Evolutionary conservation across 2,329 filamentous ascomycete genomes (phyloP), one percentile per base, ranked within the genome.

Genomic region (Pseudocercospora macadamiae): DNA sequence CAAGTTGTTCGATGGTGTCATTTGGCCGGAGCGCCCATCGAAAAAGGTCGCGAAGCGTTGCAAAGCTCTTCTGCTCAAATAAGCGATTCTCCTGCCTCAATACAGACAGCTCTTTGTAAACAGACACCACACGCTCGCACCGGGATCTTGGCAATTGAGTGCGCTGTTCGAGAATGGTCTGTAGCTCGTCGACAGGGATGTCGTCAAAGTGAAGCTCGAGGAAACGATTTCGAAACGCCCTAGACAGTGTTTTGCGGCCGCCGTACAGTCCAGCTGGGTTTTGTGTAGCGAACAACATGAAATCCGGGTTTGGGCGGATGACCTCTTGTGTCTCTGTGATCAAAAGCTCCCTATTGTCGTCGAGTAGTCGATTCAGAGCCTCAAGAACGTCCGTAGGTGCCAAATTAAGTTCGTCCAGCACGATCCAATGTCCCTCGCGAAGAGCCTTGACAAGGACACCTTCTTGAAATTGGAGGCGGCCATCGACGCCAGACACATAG

Each of bases 31-130:
- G 78, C 3, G 95, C 93, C 95, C 95, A 99, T 66, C 95, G 84
- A 71, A 99, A 99, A 34, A 99, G 80, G 74, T 99, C 95, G 82
- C 95, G 85, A 45, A 99, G 80, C 1, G 95, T 99, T 1, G 96
- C 95, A 74, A 99, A 99, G 72, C 93, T 95, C 75, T 96, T 96
- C 70, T 97, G 91, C 77, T 99, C 96, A 71, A 99, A 99, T 4
- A 99, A 79, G 44, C 96, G 83, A 70, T 87, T 93, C 19, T 93
- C 91, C 75, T 99, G 96, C 21, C 96, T 88, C 37, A 97, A 80
- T 4, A 91, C 82, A 0, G 95, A 96, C 5, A 99, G 84, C 71
- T 96, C 92, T 69, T 91, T 90, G 75, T 99, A 99, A 0, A 97
- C 93, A 7, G 88, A 85, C 3, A 99, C 95, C 59, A 99, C 97